Evolutionary conservation across 768 basidiomycete species (phyloP), one percentile per base, ranked within the genome.

Genomic region (Lactarius tabidus): DNA sequence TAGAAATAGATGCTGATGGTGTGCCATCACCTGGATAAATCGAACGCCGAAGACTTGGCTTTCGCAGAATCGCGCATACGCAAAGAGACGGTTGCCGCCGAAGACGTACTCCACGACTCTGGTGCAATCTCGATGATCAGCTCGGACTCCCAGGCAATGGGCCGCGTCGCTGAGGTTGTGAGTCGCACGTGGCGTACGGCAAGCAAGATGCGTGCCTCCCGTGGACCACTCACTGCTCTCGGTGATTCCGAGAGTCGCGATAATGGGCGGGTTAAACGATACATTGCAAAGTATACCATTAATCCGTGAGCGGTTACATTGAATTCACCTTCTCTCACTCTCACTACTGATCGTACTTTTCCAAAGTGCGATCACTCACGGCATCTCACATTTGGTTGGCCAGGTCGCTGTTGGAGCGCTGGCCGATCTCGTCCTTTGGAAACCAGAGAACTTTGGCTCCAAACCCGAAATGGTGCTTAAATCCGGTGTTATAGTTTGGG

Each of bases 41-140:
- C 81, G n/a, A 93, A 96, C 69, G 84, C 90, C 1, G 97, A 99
- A 77, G 97, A 99, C 70, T 81, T 98, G 48, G 85, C 90, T 1
- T 99, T 99, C 71, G 96, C 97, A 4, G 95, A 98, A 69, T 98
- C 96, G 9, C 90, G 97, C 39, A 98, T 99, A 71, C 86, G 97
- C 39, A 93, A 86, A 0, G 96, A 98, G 78, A 99, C 97, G 0
- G 89, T 98, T 52, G 97, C 97, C 0, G 97, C 97, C 1, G 97
- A 99, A 75, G 97, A 99, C 73, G 90, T 98, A 20, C 78, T 97
- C 35, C 94, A 96, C 48, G 95, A 96, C 72, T 84, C 76, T 1
- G 97, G 97, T 3, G 95, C 97, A 2, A 97, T 99, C 51, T 90
- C 93, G 3, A 98, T 98, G 87, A 95, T 98, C 69, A 91, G 89